Percentiles rank a stretch among this genome's conserved stretches.
Evolutionary conservation across 768 basidiomycete genomes (phyloP).

Genomic region (Trametes cubensis): DNA sequence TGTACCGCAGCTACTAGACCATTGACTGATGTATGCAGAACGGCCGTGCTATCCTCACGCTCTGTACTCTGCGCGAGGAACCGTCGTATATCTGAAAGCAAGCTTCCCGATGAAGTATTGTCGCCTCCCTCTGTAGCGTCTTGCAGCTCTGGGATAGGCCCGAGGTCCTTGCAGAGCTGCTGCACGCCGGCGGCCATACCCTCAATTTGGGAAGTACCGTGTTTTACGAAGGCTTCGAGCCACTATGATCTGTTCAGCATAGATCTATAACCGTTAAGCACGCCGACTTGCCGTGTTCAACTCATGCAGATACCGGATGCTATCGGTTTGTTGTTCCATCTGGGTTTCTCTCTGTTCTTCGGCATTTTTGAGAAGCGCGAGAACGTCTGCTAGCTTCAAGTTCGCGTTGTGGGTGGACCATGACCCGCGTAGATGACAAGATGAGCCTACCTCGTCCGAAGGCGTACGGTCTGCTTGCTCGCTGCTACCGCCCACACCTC

Average conservation of each 20-base stretch:
- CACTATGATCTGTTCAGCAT: conserved; percentile 49
- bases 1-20: conserved; percentile 44
- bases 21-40: conserved; percentile 39
- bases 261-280: not conserved
- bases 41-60: conserved; percentile 35
- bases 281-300: conserved; percentile 59
- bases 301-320: conserved; percentile 76
- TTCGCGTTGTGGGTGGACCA: not conserved
- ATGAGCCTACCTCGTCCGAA: not conserved
- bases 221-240: conserved; percentile 82
- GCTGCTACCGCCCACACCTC: not conserved
- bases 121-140: conserved; percentile 28
- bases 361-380: conserved; percentile 51
- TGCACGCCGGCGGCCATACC: conserved; percentile 61
- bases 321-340: conserved; percentile 71
- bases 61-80: conserved; percentile 39
- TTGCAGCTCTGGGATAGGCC: conserved; percentile 33
- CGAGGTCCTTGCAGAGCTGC: conserved; percentile 58
- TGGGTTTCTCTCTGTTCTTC: conserved; percentile 50
- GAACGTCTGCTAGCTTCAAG: conserved; percentile 46
- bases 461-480: not conserved
- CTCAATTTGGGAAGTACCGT: conserved; percentile 74
- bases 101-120: conserved; percentile 25
- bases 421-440: not conserved
- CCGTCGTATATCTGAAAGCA: conserved; percentile 40